phyloP scores from a whole-genome alignment of 2,329 filamentous ascomycete genomes.

The Colletotrichum spaethianum region DNA sequence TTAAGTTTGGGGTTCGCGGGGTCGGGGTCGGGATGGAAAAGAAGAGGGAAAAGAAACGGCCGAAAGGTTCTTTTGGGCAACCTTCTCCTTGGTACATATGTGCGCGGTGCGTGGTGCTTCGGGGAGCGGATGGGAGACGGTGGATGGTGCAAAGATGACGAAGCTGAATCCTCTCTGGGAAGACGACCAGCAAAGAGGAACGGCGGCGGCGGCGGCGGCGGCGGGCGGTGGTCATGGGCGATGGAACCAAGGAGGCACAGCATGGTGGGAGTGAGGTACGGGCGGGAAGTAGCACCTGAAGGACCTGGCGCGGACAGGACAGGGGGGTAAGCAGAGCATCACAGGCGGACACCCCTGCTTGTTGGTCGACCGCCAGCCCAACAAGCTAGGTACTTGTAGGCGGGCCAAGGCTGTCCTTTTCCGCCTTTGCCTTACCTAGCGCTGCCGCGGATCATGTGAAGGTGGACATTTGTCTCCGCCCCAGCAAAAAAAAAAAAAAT shows the following conservation, averaged over 20 bases:
- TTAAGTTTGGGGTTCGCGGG: slow-evolving; percentile 6
- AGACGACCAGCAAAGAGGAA: slow-evolving; percentile 8
- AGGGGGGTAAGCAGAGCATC: slow-evolving; percentile 7
- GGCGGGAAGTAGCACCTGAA: slow-evolving; percentile 1
- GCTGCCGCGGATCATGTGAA: slow-evolving; percentile 39
- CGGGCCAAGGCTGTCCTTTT: slow-evolving; percentile 13
- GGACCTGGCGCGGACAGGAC: slow-evolving; percentile 24
- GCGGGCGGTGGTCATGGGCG: slow-evolving; percentile 19
- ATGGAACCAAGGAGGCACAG: not conserved
- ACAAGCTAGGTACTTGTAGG: slow-evolving; percentile 38
- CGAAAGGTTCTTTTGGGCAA: not conserved
- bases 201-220: slow-evolving; percentile 7
- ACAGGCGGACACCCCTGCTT: slow-evolving; percentile 25
- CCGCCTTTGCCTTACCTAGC: slow-evolving; percentile 1
- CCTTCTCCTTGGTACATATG: slow-evolving; percentile 15
- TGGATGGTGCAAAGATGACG: slow-evolving; percentile 38
- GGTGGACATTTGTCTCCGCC: slow-evolving; percentile 21
- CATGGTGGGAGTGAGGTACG: slow-evolving; percentile 2
- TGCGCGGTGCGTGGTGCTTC: not conserved
- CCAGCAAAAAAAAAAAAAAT: slow-evolving; percentile 18
- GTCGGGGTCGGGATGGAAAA: not conserved
- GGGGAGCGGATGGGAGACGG: slow-evolving; percentile 3
- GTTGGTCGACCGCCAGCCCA: slow-evolving; percentile 34
- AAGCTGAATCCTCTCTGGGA: slow-evolving; percentile 25
- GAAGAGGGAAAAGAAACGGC: not conserved